Evolutionary conservation across 768 basidiomycete species (phyloP), one percentile per base, ranked within the genome.

Genomic region (Suillus lakei): DNA sequence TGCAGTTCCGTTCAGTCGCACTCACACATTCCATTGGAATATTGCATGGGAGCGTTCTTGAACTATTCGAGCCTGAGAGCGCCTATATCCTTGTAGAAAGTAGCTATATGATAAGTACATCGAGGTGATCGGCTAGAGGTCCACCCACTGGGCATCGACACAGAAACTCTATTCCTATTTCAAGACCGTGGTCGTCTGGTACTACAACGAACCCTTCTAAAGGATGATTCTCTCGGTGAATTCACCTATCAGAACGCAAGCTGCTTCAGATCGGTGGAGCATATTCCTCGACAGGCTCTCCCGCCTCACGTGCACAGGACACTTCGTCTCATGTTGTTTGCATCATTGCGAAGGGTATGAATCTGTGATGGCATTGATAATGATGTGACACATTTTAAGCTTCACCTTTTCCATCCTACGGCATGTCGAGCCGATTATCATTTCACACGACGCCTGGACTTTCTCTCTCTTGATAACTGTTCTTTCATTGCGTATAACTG

Each of bases 1-100:
- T 15, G 15, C 46, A 34, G 15, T 46, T 60, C 58, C 48, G 43
- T 59, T 44, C 26, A 65, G 64, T 65, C 23, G 32, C 66, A 69
- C 72, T 73, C 72, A 75, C 69, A 50, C 44, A 39, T 5, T 36
- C 30, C 54, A 60, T 68, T 66, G 63, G 54, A 68, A 55, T 60
- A 51, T 58, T 41, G 69, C 69, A 65, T 73, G 74, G 66, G 73
- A 73, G 73, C 60, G n/a, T 28, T 53, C 46, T 58, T n/a, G n/a
- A n/a, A n/a, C n/a, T 53, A 65, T 56, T 59, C 65, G 62, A 34
- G 64, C 71, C 66, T 75, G 73, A 61, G 72, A 73, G 64, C 56
- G 38, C 62, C 30, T 50, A 65, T 61, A 50, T 15, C 64, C 43
- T 65, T 50, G 59, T 65, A 36, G 23, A 28, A 56, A 54, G 21